Conservation (phyloP, 2,329 filamentous ascomycete species). For the Colletotrichum simmondsii region DNA sequence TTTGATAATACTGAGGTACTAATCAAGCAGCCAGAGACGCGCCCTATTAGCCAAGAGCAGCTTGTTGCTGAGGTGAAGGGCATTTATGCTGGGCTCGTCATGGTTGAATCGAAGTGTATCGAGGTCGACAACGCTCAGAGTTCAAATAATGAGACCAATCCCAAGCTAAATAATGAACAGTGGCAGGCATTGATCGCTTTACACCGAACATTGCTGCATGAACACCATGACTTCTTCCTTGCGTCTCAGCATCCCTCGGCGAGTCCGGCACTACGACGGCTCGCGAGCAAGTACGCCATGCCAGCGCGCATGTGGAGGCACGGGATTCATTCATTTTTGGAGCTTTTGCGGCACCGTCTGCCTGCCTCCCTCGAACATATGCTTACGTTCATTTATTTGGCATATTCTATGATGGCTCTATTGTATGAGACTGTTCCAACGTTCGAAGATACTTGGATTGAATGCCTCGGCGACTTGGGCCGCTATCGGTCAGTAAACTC, state of each 20-base stretch:
- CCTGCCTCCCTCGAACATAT: conserved; percentile 87
- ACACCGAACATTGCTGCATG: conserved; percentile 82
- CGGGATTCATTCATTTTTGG: conserved; percentile 87
- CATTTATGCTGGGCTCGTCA: conserved; percentile 84
- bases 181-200: conserved; percentile 87
- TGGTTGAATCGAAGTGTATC: conserved; percentile 90
- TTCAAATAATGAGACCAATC: conserved; percentile 50
- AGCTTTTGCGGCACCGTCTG: conserved; percentile 78
- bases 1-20: not conserved
- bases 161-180: conserved; percentile 71
- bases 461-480: conserved; percentile 88
- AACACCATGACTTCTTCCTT: conserved; percentile 88
- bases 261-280: conserved; percentile 70
- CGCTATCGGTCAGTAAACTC: conserved; percentile 64
- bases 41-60: conserved; percentile 80
- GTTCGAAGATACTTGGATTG: conserved; percentile 92
- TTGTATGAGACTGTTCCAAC: conserved; percentile 85
- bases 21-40: conserved; percentile 67
- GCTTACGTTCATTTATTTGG: conserved; percentile 88
- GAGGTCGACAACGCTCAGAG: conserved; percentile 78
- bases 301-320: conserved; percentile 94
- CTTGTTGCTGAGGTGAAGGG: conserved; percentile 84
- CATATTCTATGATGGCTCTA: conserved; percentile 90
- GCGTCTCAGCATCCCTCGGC: conserved; percentile 88
- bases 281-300: conserved; percentile 89